Evolutionary conservation across 495 filamentous ascomycete genomes (phyloP).

Genomic region (Penicillium riverlandense): DNA sequence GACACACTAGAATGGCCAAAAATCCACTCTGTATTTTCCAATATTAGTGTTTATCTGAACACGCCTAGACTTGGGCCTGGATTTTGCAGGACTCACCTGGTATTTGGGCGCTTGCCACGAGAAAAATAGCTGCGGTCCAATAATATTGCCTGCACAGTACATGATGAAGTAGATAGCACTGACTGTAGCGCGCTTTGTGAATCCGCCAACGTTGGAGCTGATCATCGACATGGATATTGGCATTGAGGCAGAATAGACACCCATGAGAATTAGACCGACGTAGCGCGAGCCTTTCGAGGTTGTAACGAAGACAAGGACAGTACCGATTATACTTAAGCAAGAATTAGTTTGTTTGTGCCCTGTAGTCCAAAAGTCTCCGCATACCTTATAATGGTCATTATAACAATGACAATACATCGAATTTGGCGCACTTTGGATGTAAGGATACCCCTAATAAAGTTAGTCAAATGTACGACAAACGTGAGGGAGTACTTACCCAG

Average conservation of each 20-base stretch:
- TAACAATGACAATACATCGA: constrained; percentile 11
- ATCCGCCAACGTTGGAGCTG: constrained; percentile 26
- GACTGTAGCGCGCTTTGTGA: constrained; percentile 22
- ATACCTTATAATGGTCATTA: constrained; percentile 5
- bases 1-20: constrained; percentile 13
- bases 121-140: constrained; percentile 22
- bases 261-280: constrained; percentile 17
- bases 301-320: constrained; percentile 20
- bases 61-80: neutral
- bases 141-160: constrained; percentile 40
- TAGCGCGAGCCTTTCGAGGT: constrained; percentile 32
- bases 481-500: constrained; percentile 2
- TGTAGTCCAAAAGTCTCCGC: neutral
- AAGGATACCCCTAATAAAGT: neutral
- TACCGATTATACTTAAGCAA: constrained; percentile 10
- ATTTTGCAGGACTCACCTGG: constrained; percentile 4
- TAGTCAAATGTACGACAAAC: no score
- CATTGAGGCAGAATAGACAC: constrained; percentile 15
- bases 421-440: constrained; percentile 13
- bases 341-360: neutral
- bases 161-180: constrained; percentile 21
- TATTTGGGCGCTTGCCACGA: constrained; percentile 17
- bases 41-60: neutral
- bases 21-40: constrained; percentile 10
- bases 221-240: constrained; percentile 20